Evolutionary conservation across 1,139 yeast species (phyloP), one percentile per base, ranked within the genome.

Genomic region (Zygoascus meyerae): DNA sequence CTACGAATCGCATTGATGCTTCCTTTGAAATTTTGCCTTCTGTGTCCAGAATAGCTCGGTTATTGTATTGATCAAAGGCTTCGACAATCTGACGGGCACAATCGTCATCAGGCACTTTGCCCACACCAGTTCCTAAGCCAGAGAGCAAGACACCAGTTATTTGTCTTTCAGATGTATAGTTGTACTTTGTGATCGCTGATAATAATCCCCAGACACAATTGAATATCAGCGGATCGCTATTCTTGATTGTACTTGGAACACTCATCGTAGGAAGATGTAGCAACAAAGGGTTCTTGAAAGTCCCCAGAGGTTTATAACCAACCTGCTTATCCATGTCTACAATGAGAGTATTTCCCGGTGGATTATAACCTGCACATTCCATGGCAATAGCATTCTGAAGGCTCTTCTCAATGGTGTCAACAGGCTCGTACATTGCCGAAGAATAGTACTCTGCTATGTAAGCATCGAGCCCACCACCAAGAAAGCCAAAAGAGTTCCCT

Each of bases 391-490:
- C 49, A 4, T 38, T 30, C 36, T 62, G 67, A 1, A 65, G 50
- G 16, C 49, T 53, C 7, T 30, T n/a, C 1, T 55, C 50, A 11
- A 49, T 42, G 10, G 37, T 44, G 32, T 33, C 58, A 46, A 61
- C 60, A 40, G 55, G 49, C 42, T 30, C 34, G 2, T 34, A 28
- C 33, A 44, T 34, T 21, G 32, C 47, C 1, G 64, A 61, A 21
- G 66, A 63, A 52, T 69, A 72, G 48, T 65, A 64, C 7, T 59
- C 48, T 11, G 71, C 66, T 16, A 76, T 53, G 0, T 70, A 73
- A 30, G 65, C 54, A 57, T 77, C 81, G 53, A 76, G 72, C 1
- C 81, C 80, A 2, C 81, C 81, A 4, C 75, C 75, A 53, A 77
- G 61, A 41, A 62, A 68, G 1, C 79, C 81, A 45, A 70, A 64